Percentiles rank a stretch among this genome's conserved stretches.
Evolutionary conservation across 139 green algal genomes (phyloP).

Genomic region (Chlamydomonas urium): DNA sequence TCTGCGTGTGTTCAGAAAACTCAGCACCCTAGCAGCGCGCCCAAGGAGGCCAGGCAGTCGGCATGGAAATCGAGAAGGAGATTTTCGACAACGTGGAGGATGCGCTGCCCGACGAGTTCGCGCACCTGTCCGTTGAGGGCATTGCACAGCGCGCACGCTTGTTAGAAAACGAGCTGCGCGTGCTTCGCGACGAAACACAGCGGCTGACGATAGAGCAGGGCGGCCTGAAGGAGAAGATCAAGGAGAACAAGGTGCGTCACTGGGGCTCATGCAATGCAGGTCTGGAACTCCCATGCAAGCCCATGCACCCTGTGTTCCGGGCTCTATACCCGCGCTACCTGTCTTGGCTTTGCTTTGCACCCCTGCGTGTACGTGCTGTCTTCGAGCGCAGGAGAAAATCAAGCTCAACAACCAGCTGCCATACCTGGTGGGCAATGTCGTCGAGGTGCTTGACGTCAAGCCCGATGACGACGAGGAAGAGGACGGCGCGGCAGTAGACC

Average conservation of each 20-base stretch:
- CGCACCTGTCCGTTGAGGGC: conserved; percentile 79
- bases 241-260: conserved; percentile 88
- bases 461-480: conserved; percentile 90
- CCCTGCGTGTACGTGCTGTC: too few species aligned
- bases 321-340: too few species aligned
- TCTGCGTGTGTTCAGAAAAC: too few species aligned
- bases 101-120: conserved; percentile 85
- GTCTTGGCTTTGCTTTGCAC: too few species aligned
- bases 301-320: too few species aligned
- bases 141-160: conserved; percentile 77
- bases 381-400: conserved; percentile 96
- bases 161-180: conserved; percentile 96
- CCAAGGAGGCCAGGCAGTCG: too few species aligned
- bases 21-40: too few species aligned
- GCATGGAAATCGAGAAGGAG: conserved; percentile 57
- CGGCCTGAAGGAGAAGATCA: conserved; percentile 72
- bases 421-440: conserved; percentile 97
- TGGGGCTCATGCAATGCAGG: too few species aligned
- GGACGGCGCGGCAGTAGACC: conserved; percentile 77
- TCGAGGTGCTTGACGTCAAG: conserved; percentile 93
- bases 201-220: conserved; percentile 81
- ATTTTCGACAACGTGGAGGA: conserved; percentile 47
- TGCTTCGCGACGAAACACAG: conserved; percentile 90
- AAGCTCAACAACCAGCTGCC: conserved; percentile 99
- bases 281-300: too few species aligned